Conservation (phyloP, 345 rosid species). For the Lenwebbia sp. region DNA sequence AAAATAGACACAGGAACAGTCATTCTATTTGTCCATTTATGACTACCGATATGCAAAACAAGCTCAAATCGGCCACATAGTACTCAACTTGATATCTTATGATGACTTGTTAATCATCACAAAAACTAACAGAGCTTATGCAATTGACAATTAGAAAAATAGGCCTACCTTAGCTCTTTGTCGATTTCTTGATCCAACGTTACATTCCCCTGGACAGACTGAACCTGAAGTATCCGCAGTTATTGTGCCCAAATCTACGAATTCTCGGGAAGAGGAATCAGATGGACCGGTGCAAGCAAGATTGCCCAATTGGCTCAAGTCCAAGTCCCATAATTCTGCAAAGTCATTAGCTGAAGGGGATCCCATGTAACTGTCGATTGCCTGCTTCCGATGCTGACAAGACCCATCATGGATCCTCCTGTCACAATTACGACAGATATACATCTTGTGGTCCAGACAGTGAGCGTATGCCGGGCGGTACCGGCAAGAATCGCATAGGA, state of each 20-base stretch:
- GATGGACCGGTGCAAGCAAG: neutral
- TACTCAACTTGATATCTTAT: neutral
- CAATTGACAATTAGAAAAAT: neutral
- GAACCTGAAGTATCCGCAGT: neutral
- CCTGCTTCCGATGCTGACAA: conserved; percentile 36
- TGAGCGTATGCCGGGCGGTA: conserved; percentile 29
- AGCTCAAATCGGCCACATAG: neutral
- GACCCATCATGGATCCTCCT: conserved; percentile 28
- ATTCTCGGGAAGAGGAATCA: conserved; percentile 5
- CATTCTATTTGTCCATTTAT: neutral
- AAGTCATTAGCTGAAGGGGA: conserved; percentile 77
- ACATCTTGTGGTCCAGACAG: conserved; percentile 59
- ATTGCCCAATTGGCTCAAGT: conserved; percentile 21
- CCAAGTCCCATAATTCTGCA: conserved; percentile 51
- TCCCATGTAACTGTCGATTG: conserved; percentile 46
- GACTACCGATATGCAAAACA: neutral
- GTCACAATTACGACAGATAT: conserved; percentile 56
- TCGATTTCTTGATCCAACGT: neutral
- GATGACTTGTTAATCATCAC: neutral
- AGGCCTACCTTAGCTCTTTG: neutral
- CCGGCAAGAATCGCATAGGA: conserved; percentile 58
- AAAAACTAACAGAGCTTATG: neutral
- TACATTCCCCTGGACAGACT: neutral
- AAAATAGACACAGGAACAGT: neutral
- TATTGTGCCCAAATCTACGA: neutral